Percentiles rank a stretch among this genome's conserved stretches.
phyloP scores from a whole-genome alignment of 1,284 basidiomycete genomes.

The Volvariella volvacea region DNA sequence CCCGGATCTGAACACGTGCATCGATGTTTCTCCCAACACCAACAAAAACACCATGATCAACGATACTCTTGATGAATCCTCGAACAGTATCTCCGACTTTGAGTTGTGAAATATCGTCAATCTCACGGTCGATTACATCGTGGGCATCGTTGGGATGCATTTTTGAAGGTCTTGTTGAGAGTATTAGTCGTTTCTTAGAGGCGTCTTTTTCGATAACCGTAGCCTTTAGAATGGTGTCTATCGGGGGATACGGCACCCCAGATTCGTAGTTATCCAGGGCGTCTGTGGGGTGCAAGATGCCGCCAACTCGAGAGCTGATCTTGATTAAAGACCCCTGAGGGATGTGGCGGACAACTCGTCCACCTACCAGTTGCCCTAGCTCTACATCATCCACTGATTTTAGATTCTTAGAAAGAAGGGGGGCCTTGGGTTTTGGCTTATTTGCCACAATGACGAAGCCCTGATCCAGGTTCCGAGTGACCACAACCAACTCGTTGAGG shows the following conservation, averaged over 20 bases:
- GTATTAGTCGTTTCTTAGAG: slow-evolving; percentile 58
- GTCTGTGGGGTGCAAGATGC: slow-evolving; percentile 78
- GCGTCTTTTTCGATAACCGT: slow-evolving; percentile 65
- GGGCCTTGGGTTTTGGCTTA: slow-evolving; percentile 47
- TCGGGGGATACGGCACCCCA: slow-evolving; percentile 50
- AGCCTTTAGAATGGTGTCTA: slow-evolving; percentile 67
- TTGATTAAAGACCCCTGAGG: slow-evolving; percentile 72
- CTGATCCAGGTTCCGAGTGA: slow-evolving; percentile 86
- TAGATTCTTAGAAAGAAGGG: slow-evolving; percentile 45
- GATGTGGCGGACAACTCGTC: slow-evolving; percentile 68
- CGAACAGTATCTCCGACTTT: slow-evolving; percentile 70
- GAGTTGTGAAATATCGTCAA: slow-evolving; percentile 60
- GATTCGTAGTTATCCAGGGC: slow-evolving; percentile 71
- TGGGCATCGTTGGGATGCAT: slow-evolving; percentile 44
- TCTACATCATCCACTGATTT: slow-evolving; percentile 56
- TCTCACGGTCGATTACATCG: slow-evolving; percentile 63
- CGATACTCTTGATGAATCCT: slow-evolving; percentile 87
- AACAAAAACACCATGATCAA: slow-evolving; percentile 89
- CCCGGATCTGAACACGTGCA: slow-evolving; percentile 90
- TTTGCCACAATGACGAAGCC: slow-evolving; percentile 84
- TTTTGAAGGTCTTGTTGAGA: slow-evolving; percentile 77
- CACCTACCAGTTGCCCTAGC: slow-evolving; percentile 70
- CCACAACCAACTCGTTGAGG: slow-evolving; percentile 77
- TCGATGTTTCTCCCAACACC: slow-evolving; percentile 77
- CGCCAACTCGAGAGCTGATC: slow-evolving; percentile 62